phyloP scores from a whole-genome alignment of 176 grass and related monocot genomes.

The Avena insularis region DNA sequence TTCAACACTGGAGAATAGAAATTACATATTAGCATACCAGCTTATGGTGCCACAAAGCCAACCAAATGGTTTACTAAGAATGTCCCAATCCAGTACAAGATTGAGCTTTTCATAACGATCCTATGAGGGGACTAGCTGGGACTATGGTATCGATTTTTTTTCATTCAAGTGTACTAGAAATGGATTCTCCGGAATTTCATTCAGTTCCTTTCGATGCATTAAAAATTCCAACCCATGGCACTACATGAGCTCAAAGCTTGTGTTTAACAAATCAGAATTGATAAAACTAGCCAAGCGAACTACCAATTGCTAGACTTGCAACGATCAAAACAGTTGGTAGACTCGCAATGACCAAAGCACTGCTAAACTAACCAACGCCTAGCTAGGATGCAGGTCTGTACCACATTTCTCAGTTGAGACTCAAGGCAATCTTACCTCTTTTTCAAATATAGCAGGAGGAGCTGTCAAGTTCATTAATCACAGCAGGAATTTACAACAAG shows the following conservation, averaged over 20 bases:
- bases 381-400: neutral
- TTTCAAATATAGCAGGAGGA: neutral
- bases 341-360: neutral
- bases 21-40: neutral
- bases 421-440: neutral
- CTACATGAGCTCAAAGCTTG: neutral
- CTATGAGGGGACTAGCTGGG: neutral
- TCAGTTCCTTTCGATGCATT: neutral
- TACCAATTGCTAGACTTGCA: neutral
- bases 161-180: neutral
- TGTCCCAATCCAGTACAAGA: neutral
- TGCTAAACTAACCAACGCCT: neutral
- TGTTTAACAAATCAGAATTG: neutral
- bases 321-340: neutral
- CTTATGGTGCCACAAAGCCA: neutral
- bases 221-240: neutral
- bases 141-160: neutral
- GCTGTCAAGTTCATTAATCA: neutral
- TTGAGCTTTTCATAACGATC: neutral
- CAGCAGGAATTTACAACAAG: neutral
- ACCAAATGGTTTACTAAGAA: neutral
- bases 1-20: constrained; percentile 17
- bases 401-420: neutral
- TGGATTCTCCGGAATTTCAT: neutral
- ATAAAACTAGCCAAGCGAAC: neutral